phyloP scores from a whole-genome alignment of 148 eudicot species.

The Amaranthus palmeri region DNA sequence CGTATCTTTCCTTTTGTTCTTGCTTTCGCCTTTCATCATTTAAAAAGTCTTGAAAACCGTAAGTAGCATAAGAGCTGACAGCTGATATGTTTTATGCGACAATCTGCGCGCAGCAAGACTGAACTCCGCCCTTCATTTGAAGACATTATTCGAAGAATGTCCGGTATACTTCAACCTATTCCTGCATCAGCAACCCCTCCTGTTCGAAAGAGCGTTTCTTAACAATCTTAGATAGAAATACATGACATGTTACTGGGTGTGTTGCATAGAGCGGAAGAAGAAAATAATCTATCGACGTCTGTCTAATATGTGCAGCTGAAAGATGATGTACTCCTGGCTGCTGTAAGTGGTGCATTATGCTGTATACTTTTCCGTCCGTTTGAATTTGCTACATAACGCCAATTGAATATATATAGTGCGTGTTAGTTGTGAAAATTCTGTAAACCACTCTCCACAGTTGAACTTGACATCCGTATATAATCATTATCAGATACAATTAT shows the following conservation, averaged over 20 bases:
- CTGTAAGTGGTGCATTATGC: neutral
- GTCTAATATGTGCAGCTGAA: neutral
- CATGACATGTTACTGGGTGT: neutral
- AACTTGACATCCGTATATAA: neutral
- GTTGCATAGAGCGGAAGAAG: neutral
- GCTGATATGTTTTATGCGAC: neutral
- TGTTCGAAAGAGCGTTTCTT: constrained; percentile 15
- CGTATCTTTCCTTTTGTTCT: neutral
- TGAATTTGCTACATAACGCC: no score
- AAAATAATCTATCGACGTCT: neutral
- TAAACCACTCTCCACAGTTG: neutral
- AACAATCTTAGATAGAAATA: neutral
- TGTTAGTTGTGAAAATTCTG: neutral
- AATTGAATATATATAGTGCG: neutral
- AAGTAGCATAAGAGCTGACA: neutral
- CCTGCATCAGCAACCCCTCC: constrained; percentile 20
- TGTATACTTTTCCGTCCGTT: no score
- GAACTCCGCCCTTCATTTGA: constrained; percentile 66
- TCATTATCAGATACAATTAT: neutral
- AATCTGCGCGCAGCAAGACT: constrained; percentile 44
- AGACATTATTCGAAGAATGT: constrained; percentile 52
- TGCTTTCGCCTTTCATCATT: neutral
- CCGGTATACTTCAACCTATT: constrained; percentile 35
- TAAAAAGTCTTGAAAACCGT: neutral
- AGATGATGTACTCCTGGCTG: neutral